Percentiles rank a stretch among this genome's conserved stretches.
These are phyloP conservation scores for Stachybotrys chlorohalonatus DNA, from an alignment of 2,329 filamentous ascomycete genomes.

Conservation along the genomic window DNA sequence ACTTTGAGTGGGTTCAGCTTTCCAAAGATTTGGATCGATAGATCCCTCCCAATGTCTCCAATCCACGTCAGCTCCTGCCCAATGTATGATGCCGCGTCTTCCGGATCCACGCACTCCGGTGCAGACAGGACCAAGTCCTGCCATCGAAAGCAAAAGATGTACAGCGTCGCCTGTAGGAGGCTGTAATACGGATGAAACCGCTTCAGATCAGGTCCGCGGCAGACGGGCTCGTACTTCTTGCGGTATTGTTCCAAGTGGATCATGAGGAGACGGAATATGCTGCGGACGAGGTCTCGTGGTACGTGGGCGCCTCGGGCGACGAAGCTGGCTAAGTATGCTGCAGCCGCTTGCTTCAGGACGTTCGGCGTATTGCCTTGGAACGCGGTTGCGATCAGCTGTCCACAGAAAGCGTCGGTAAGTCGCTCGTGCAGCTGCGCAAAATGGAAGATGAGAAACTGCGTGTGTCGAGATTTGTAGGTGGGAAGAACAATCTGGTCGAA, in stretches of 20 bases:
- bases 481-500: slow-evolving; percentile 85
- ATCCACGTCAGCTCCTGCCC: slow-evolving; percentile 73
- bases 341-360: slow-evolving; percentile 72
- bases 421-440: slow-evolving; percentile 76
- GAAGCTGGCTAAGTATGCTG: slow-evolving; percentile 89
- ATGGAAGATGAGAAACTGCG: slow-evolving; percentile 93
- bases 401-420: slow-evolving; percentile 75
- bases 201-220: slow-evolving; percentile 75
- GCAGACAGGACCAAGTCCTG: slow-evolving; percentile 68
- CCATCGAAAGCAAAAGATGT: slow-evolving; percentile 98
- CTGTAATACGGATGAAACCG: slow-evolving; percentile 81
- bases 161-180: slow-evolving; percentile 79
- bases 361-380: slow-evolving; percentile 57
- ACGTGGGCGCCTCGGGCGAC: slow-evolving; percentile 84
- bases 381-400: slow-evolving; percentile 48
- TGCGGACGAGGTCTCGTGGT: slow-evolving; percentile 64
- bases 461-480: slow-evolving; percentile 84
- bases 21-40: slow-evolving; percentile 73
- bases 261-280: slow-evolving; percentile 72
- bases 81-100: slow-evolving; percentile 50
- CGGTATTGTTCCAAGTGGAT: slow-evolving; percentile 69
- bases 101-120: slow-evolving; percentile 51
- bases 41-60: slow-evolving; percentile 60
- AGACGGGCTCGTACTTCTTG: slow-evolving; percentile 60
- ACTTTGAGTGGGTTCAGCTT: slow-evolving; percentile 93